phyloP scores from a whole-genome alignment of 208 protist species.

The Trypanosoma avium region DNA sequence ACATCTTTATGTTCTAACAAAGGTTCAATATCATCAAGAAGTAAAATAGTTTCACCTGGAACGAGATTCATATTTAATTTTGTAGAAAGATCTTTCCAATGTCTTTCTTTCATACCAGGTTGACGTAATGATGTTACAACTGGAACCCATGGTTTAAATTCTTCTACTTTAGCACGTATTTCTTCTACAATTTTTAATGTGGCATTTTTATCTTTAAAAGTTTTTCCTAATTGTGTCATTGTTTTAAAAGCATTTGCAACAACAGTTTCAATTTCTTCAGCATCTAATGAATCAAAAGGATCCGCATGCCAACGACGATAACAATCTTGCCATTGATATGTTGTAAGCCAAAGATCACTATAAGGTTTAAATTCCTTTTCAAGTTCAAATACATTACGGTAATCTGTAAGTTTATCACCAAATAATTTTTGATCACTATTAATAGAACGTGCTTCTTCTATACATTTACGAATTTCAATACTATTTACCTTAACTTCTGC shows the following conservation, averaged over 20 bases:
- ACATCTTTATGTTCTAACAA: constrained; percentile 83
- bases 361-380: constrained; percentile 97
- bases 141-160: constrained; percentile 95
- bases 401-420: constrained; percentile 93
- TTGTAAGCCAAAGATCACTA: constrained; percentile 95
- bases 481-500: constrained; percentile 94
- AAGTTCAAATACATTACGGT: constrained; percentile 92
- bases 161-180: constrained; percentile 86
- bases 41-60: constrained; percentile 85
- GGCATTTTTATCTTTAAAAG: constrained; percentile 93
- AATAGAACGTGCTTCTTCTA: constrained; percentile 90
- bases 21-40: constrained; percentile 83
- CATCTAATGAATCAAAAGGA: constrained; percentile 92
- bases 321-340: constrained; percentile 93
- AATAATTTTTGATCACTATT: constrained; percentile 96
- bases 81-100: constrained; percentile 92
- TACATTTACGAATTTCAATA: constrained; percentile 92
- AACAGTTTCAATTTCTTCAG: constrained; percentile 92
- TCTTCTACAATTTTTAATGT: constrained; percentile 91
- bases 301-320: constrained; percentile 94
- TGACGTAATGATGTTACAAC: constrained; percentile 94
- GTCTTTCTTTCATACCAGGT: constrained; percentile 96
- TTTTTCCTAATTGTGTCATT: constrained; percentile 89
- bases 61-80: constrained; percentile 87
- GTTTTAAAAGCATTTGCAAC: constrained; percentile 81